A percentile compares a stretch with the other conserved stretches of the same genome.
These are phyloP conservation scores for Leucocoprinus birnbaumii DNA, from an alignment of 768 basidiomycete species.

Conservation along the genomic window DNA sequence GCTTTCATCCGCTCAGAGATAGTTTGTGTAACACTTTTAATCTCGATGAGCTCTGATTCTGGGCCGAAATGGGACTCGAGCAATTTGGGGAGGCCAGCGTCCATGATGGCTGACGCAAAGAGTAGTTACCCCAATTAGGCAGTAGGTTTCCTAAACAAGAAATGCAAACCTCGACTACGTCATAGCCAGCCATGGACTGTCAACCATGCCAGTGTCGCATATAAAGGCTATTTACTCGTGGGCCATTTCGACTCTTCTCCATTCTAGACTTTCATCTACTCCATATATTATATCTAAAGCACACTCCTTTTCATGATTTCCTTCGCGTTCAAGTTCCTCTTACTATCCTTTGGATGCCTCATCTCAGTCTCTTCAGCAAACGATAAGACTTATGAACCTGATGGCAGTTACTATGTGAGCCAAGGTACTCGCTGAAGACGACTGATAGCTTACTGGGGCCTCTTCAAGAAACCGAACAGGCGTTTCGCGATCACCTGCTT, in stretches of 20 bases:
- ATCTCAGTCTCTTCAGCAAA: background rate
- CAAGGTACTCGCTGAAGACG: too few species aligned
- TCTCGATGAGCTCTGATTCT: conserved; percentile 50
- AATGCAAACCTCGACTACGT: background rate
- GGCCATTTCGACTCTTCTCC: too few species aligned
- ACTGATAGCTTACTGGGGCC: too few species aligned
- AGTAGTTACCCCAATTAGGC: background rate
- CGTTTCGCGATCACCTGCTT: too few species aligned
- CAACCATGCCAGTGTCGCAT: background rate
- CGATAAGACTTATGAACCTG: background rate
- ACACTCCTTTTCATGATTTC: conserved; percentile 2
- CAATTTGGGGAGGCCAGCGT: conserved; percentile 23
- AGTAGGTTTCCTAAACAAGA: background rate
- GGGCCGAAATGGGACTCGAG: conserved; percentile 62
- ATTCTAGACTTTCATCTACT: too few species aligned
- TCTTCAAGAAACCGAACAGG: too few species aligned
- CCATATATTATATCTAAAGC: background rate
- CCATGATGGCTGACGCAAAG: conserved; percentile 18
- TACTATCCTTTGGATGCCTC: background rate
- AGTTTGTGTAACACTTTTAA: conserved; percentile 41
- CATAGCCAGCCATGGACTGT: background rate
- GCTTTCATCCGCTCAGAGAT: conserved; percentile 17
- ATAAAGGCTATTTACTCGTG: background rate
- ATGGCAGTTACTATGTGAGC: background rate
- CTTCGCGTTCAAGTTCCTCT: background rate